Percentiles rank a stretch among this genome's conserved stretches.
These are phyloP conservation scores for Colletotrichum kahawae DNA, from an alignment of 2,329 filamentous ascomycete genomes.

Conservation along the genomic window DNA sequence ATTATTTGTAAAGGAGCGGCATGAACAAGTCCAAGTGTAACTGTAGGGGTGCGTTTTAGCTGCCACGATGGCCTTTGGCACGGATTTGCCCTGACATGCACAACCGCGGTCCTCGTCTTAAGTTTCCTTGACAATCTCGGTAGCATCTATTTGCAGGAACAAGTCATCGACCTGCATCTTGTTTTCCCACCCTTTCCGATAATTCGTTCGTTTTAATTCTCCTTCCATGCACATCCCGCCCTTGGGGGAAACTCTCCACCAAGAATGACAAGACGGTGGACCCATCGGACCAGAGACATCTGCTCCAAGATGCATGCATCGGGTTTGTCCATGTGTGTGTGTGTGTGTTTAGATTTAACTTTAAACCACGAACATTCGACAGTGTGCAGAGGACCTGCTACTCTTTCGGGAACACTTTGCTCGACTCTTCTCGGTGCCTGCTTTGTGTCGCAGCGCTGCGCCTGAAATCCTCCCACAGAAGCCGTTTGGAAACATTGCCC, in stretches of 20 bases:
- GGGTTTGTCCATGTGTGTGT: neutral
- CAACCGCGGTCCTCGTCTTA: neutral
- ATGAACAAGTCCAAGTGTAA: neutral
- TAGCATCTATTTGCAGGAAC: neutral
- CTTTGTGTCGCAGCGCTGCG: neutral
- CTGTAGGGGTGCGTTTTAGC: neutral
- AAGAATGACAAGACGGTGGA: neutral
- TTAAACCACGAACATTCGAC: neutral
- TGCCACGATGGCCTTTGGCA: neutral
- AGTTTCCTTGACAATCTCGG: slow-evolving; percentile 6
- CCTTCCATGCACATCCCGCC: neutral
- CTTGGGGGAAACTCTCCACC: neutral
- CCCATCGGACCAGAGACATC: neutral
- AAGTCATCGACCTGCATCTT: neutral
- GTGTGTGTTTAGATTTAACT: neutral
- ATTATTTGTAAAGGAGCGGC: neutral
- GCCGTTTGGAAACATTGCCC: slow-evolving; percentile 8
- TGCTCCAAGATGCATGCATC: neutral
- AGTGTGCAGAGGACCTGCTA: neutral
- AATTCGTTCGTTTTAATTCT: neutral
- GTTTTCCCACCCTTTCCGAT: neutral
- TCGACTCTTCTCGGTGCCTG: neutral
- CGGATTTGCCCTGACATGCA: neutral
- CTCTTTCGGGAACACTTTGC: neutral
- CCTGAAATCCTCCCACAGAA: slow-evolving; percentile 2